A percentile compares a stretch with the other conserved stretches of the same genome.
phyloP scores from a whole-genome alignment of 768 basidiomycete genomes.

The Lentinula raphanica region DNA sequence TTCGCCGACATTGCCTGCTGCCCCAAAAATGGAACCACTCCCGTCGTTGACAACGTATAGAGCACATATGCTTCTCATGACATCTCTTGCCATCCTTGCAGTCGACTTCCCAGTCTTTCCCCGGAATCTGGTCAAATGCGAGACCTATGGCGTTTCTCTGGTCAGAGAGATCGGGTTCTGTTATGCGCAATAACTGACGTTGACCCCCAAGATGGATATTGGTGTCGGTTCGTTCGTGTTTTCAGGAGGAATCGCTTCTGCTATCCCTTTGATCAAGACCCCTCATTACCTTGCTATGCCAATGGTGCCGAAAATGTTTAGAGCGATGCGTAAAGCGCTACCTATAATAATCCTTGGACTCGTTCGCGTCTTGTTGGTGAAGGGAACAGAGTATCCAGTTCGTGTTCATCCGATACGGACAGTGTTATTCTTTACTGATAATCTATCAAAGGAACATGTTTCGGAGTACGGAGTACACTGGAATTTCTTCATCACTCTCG shows the following conservation, averaged over 20 bases:
- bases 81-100: constrained; percentile 84
- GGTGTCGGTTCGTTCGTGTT: constrained; percentile 98
- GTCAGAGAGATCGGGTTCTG: constrained; percentile 37
- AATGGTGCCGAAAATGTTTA: constrained; percentile 43
- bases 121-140: constrained; percentile 82
- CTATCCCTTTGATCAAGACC: constrained; percentile 70
- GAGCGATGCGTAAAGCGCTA: constrained; percentile 48
- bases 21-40: constrained; percentile 37
- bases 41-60: constrained; percentile 84
- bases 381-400: constrained; percentile 92
- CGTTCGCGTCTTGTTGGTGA: constrained; percentile 77
- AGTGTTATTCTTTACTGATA: neutral
- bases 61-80: constrained; percentile 94
- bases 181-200: neutral
- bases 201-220: constrained; percentile 77
- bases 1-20: constrained; percentile 6
- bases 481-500: constrained; percentile 98
- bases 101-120: constrained; percentile 96
- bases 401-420: constrained; percentile 15
- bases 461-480: constrained; percentile 96
- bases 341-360: constrained; percentile 74
- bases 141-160: constrained; percentile 91
- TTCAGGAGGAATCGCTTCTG: constrained; percentile 90
- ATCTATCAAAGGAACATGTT: constrained; percentile 67
- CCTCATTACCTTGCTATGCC: constrained; percentile 47